phyloP scores from a whole-genome alignment of 1,284 basidiomycete genomes.

The Ganoderma boninense region DNA sequence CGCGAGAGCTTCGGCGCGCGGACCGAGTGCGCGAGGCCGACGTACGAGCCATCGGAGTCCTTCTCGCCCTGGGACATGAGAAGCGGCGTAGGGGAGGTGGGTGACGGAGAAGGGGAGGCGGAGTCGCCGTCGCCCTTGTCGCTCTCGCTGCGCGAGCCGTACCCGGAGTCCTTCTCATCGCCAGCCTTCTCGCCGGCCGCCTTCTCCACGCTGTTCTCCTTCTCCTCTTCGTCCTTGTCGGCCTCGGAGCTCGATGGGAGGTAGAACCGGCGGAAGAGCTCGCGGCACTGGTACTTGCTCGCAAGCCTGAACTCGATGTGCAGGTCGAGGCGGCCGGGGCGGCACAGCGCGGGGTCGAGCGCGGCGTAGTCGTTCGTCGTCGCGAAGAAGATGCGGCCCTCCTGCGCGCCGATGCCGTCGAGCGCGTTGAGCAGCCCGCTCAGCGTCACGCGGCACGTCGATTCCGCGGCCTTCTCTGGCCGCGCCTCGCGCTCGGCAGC shows the following conservation, averaged over 20 bases:
- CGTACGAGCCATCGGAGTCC: slow-evolving; percentile 22
- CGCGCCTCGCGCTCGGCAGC: slow-evolving; percentile 13
- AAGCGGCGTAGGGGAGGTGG: slow-evolving; percentile 6
- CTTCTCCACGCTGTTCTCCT: slow-evolving; percentile 24
- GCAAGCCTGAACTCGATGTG: slow-evolving; percentile 78
- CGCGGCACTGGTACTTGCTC: slow-evolving; percentile 68
- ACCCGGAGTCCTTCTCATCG: slow-evolving; percentile 32
- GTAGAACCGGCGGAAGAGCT: slow-evolving; percentile 75
- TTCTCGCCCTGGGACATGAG: neutral
- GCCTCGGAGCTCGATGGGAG: slow-evolving; percentile 38
- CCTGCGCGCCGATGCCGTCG: slow-evolving; percentile 79
- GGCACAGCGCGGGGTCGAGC: slow-evolving; percentile 75
- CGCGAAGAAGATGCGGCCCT: slow-evolving; percentile 80
- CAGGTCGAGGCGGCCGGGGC: slow-evolving; percentile 85
- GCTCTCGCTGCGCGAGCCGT: slow-evolving; percentile 20
- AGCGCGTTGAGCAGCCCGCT: slow-evolving; percentile 79
- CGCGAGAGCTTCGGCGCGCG: slow-evolving; percentile 44
- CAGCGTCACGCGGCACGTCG: slow-evolving; percentile 59
- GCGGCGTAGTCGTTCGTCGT: slow-evolving; percentile 77
- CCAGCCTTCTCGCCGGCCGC: slow-evolving; percentile 20
- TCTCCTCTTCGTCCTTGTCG: neutral
- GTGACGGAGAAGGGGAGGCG: slow-evolving; percentile 11
- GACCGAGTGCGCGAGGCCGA: slow-evolving; percentile 41
- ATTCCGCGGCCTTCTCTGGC: slow-evolving; percentile 16
- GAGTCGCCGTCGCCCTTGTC: slow-evolving; percentile 18